Conservation (phyloP, 371 early-diverging fungal genomes). For the Mucor velutinosus region DNA sequence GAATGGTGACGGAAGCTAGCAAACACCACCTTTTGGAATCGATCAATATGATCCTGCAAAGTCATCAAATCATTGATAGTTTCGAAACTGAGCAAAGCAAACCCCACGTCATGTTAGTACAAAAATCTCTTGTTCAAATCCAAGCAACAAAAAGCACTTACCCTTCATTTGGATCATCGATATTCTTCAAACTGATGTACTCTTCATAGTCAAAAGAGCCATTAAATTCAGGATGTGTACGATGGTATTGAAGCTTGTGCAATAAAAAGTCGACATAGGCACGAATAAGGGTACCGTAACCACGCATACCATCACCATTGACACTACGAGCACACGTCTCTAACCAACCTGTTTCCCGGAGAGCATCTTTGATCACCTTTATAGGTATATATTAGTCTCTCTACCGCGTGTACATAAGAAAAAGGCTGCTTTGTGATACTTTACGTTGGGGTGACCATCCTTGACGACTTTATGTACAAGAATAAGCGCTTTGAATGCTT, state of each 20-base stretch:
- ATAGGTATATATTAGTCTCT: not conserved
- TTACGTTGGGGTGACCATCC: conserved; percentile 86
- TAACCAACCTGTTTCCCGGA: conserved; percentile 68
- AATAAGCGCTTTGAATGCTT: conserved; percentile 95
- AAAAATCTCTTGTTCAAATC: not conserved
- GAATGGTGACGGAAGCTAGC: conserved; percentile 80
- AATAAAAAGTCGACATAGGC: conserved; percentile 88
- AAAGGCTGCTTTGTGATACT: conserved; percentile 9
- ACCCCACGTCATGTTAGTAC: too few relatives aligned
- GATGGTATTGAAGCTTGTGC: conserved; percentile 91
- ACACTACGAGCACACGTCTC: conserved; percentile 71
- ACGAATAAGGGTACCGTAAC: conserved; percentile 90
- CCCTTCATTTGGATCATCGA: conserved; percentile 98
- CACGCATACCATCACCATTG: conserved; percentile 63
- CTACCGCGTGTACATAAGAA: not conserved
- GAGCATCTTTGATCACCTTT: conserved; percentile 76
- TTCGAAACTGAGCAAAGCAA: conserved; percentile 66
- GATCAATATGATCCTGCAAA: conserved; percentile 89
- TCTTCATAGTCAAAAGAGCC: conserved; percentile 97
- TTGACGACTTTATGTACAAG: conserved; percentile 94
- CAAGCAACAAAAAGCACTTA: conserved; percentile 31
- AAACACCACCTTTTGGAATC: conserved; percentile 89
- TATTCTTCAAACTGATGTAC: conserved; percentile 89
- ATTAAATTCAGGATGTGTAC: conserved; percentile 90
- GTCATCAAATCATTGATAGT: conserved; percentile 92